Percentiles rank a stretch among this genome's conserved stretches.
phyloP scores from a whole-genome alignment of 805 yeast genomes.

The Lipomyces lipofer region DNA sequence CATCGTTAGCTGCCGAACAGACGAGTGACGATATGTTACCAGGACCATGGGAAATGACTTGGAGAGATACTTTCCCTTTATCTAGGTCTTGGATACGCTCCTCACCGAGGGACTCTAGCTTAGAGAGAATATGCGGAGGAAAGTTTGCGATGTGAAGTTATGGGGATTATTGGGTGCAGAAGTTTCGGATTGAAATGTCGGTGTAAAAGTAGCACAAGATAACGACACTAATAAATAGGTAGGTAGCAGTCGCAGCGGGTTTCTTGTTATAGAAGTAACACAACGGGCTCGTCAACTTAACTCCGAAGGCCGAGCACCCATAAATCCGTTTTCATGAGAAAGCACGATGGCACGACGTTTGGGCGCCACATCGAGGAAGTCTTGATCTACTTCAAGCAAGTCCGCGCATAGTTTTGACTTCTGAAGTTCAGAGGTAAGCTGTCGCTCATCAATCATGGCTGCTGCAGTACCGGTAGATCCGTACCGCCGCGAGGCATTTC shows the following conservation, averaged over 20 bases:
- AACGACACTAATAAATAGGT: neutral
- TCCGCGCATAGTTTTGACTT: constrained; percentile 1
- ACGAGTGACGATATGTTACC: neutral
- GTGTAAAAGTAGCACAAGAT: neutral
- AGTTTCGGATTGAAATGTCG: neutral
- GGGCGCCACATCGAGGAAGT: neutral
- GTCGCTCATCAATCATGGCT: neutral
- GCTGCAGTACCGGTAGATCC: neutral
- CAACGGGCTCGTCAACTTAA: constrained; percentile 4
- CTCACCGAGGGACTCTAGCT: constrained; percentile 7
- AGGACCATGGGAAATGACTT: constrained; percentile 12
- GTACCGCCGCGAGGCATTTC: constrained; percentile 2
- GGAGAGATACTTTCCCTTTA: constrained; percentile 3
- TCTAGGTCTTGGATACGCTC: constrained; percentile 6
- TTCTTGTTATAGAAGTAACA: constrained; percentile 2
- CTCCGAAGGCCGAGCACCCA: constrained; percentile 3
- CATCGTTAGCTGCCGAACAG: constrained; percentile 3
- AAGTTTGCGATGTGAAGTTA: constrained; percentile 4
- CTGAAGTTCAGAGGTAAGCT: constrained; percentile 5
- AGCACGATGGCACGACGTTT: constrained; percentile 5
- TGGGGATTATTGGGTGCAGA: constrained; percentile 1
- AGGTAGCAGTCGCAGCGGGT: neutral
- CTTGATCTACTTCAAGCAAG: neutral
- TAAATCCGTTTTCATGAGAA: constrained; percentile 5
- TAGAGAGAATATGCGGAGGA: constrained; percentile 5